Base-by-base conservation (phyloP, 2,329 filamentous ascomycete species). In the Thelonectria blattea region DNA sequence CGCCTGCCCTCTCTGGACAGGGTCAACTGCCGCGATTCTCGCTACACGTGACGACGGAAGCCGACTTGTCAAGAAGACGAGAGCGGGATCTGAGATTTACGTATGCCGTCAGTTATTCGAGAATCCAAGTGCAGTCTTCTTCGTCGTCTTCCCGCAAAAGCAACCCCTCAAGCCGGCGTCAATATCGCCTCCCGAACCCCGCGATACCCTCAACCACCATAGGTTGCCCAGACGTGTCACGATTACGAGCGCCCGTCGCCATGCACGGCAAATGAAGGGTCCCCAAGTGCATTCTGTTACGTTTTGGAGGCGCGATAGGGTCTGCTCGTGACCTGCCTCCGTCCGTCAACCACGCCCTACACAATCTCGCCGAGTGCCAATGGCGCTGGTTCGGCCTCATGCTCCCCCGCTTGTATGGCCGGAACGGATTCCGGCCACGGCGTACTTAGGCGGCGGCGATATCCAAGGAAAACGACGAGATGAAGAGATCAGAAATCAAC, bases 381-480 rank as follows among this genome's bases (percentile, higher is more conserved):
- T 64, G 56, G 32, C 54, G 63, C 58, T 18, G 52, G 62, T 56
- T 58, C 54, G 61, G 66, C 60, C 61, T 67, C 62, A 63, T 57
- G 39, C 37, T 53, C 61, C 61, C 73, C 73, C 70, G 70, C 71
- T 64, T 62, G 56, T 62, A 71, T 74, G 78, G 78, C 79, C 78
- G 79, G 79, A 81, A 80, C 72, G 8, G 18, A 75, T 81, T 80
- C 79, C 79, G 79, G 80, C 80, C 80, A 78, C 75, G 52, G 73
- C 72, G 71, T 81, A 81, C 79, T 80, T 81, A 78, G 77, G 73
- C 76, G 74, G 68, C 72, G 67, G 62, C 64, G 70, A 66, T 65
- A 67, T 63, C 63, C 71, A 66, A 63, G 59, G 63, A 56, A 30
- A 30, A 47, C 15, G 45, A 47, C 15, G 45, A 15, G 15, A 27